Base-by-base conservation (phyloP, 306 rosid species). In the Sesbania bispinosa region DNA sequence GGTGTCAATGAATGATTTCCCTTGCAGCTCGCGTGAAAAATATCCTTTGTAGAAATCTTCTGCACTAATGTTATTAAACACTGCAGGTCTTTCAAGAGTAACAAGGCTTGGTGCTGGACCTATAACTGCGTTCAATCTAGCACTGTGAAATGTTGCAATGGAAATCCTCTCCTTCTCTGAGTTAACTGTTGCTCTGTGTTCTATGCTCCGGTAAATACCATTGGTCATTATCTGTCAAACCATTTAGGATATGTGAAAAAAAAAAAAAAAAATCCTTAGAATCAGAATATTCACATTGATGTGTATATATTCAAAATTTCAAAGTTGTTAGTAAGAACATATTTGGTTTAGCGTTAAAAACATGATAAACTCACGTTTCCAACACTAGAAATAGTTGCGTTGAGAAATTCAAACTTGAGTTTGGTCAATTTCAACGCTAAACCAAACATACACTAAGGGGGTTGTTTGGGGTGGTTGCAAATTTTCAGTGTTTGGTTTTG, bases 111-210 rank as follows among this genome's bases (percentile, higher is more conserved):
- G 47, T 16, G 24, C 33, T 52, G 79, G 79, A 29, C 73, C 65
- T 39, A 74, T 10, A n/a, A 50, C 24, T 50, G 9, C 45, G n/a
- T 68, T n/a, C 57, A 77, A 4, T 19, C 24, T 39, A 13, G 58
- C 30, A 15, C 47, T 39, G 5, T 63, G 79, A 38, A 74, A 74
- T 33, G 73, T 52, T 2, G 73, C 79, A 64, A 74, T 43, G 10
- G 79, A 74, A 52, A 74, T 74, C 27, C 79, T 74, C 46, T 74
- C 66, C 26, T 63, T 74, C 47, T 63, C 4, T 11, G 18, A 16
- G 19, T 74, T 74, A 4, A 64, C 13, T 18, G 58, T 74, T 39
- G 72, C 79, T 39, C 79, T 65, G 20, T 74, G 73, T 19, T 74
- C 73, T 2, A 74, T 7, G 16, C 79, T 74, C 9, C 58, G 66